Evolutionary conservation across 1,284 basidiomycete species (phyloP).

Genomic region (Sporisorium reilianum): DNA sequence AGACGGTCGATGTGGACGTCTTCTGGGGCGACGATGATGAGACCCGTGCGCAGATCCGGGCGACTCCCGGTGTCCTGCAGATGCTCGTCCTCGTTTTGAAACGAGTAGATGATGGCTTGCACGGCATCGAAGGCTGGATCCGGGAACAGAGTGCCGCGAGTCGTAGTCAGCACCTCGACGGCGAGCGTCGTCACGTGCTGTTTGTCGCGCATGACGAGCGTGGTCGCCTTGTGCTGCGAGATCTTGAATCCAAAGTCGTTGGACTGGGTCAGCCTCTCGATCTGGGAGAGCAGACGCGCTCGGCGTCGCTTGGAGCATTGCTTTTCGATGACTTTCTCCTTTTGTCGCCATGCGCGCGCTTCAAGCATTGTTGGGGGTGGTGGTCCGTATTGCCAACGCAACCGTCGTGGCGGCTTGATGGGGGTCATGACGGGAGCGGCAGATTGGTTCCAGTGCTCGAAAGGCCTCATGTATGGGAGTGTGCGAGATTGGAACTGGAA

Average conservation of each 20-base stretch:
- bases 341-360: slow-evolving; percentile 42
- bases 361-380: slow-evolving; percentile 55
- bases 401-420: slow-evolving; percentile 68
- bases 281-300: slow-evolving; percentile 72
- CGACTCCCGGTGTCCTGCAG: slow-evolving; percentile 55
- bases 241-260: slow-evolving; percentile 74
- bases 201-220: slow-evolving; percentile 73
- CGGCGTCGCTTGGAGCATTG: slow-evolving; percentile 36
- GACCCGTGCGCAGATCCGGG: slow-evolving; percentile 53
- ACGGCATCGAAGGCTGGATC: slow-evolving; percentile 81
- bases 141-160: slow-evolving; percentile 77
- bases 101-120: slow-evolving; percentile 78
- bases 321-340: slow-evolving; percentile 34
- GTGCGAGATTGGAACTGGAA: slow-evolving; percentile 76
- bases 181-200: slow-evolving; percentile 84
- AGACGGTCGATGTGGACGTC: slow-evolving; percentile 37
- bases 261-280: slow-evolving; percentile 81
- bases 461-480: slow-evolving; percentile 64
- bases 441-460: slow-evolving; percentile 56
- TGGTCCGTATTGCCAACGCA: slow-evolving; percentile 60
- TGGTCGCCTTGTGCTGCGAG: slow-evolving; percentile 52
- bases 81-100: slow-evolving; percentile 74
- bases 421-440: slow-evolving; percentile 3
- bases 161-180: slow-evolving; percentile 86
- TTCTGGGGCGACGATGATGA: slow-evolving; percentile 41